phyloP scores from a whole-genome alignment of 257 asterid species.

The Gardenia jasminoides region DNA sequence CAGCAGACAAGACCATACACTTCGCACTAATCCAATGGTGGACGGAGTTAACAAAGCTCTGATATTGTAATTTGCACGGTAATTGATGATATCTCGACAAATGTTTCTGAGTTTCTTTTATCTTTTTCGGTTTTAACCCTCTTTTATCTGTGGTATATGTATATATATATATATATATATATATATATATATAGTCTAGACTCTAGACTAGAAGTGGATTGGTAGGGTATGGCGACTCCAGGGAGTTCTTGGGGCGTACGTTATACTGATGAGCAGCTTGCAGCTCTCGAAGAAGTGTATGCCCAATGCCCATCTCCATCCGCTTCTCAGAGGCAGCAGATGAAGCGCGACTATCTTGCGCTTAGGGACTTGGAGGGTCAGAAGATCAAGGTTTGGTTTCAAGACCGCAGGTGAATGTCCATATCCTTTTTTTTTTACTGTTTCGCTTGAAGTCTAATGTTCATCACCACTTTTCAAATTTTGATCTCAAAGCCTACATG shows the following conservation, averaged over 20 bases:
- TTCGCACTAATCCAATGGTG: neutral
- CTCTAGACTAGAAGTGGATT: too few relatives aligned
- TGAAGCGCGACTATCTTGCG: constrained; percentile 28
- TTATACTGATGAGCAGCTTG: constrained; percentile 42
- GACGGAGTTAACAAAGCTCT: neutral
- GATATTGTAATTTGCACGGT: too few relatives aligned
- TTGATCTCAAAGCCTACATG: too few relatives aligned
- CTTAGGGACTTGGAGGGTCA: constrained; percentile 29
- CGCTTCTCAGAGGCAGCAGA: constrained; percentile 26
- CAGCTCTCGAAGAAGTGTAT: constrained; percentile 42
- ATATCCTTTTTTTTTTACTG: neutral
- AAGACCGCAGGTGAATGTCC: constrained; percentile 47
- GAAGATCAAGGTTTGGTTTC: constrained; percentile 58
- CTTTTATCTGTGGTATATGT: too few relatives aligned
- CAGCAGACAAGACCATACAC: too few relatives aligned
- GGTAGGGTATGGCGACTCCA: neutral
- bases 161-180: too few relatives aligned
- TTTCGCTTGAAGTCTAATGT: too few relatives aligned
- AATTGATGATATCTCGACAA: too few relatives aligned
- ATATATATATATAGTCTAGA: too few relatives aligned
- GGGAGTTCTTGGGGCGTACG: constrained; percentile 17
- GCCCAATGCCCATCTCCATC: constrained; percentile 39
- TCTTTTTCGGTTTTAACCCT: too few relatives aligned
- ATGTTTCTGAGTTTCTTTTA: too few relatives aligned
- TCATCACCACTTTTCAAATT: too few relatives aligned